A percentile compares a stretch with the other conserved stretches of the same genome.
Evolutionary conservation across 495 filamentous ascomycete genomes (phyloP).

Genomic region (Schizothecium vesticola): DNA sequence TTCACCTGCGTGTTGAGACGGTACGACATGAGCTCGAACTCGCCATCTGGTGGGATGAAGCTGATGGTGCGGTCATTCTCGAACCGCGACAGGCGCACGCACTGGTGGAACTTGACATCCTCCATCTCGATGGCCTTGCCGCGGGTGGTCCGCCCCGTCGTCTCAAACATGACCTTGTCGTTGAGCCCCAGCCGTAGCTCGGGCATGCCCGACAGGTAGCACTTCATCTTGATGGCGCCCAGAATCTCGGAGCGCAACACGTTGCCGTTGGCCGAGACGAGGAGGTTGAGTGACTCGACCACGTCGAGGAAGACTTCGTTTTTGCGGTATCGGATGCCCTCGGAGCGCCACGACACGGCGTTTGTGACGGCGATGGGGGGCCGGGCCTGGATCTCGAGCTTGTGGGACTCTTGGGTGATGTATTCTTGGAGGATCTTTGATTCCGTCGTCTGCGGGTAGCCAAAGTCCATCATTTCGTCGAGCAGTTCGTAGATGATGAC

Average conservation of each 20-base stretch:
- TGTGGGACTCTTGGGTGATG: constrained; percentile 99
- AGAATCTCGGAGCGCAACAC: constrained; percentile 96
- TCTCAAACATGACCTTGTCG: constrained; percentile 99
- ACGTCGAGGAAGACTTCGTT: constrained; percentile 99
- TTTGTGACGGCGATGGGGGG: constrained; percentile 99
- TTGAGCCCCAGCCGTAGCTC: constrained; percentile 92
- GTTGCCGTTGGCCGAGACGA: constrained; percentile 91
- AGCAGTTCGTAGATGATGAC: constrained; percentile 98
- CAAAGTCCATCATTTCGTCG: constrained; percentile 99
- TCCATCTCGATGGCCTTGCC: constrained; percentile 99
- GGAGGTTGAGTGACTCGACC: constrained; percentile 91
- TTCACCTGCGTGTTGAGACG: constrained; percentile 98
- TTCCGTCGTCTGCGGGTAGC: constrained; percentile 98
- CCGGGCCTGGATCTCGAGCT: constrained; percentile 95
- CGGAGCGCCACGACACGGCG: constrained; percentile 94
- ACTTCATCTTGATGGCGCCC: constrained; percentile 99
- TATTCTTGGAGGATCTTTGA: constrained; percentile 99
- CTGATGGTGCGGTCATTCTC: constrained; percentile 99
- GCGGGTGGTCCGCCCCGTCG: constrained; percentile 86
- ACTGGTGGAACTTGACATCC: constrained; percentile 99
- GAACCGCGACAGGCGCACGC: constrained; percentile 90
- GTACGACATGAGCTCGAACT: constrained; percentile 99
- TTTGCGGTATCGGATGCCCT: constrained; percentile 98
- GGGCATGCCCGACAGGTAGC: constrained; percentile 97
- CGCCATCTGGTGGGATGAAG: constrained; percentile 97